phyloP scores from a whole-genome alignment of 2,329 filamentous ascomycete species.

The Aureobasidium sp. region DNA sequence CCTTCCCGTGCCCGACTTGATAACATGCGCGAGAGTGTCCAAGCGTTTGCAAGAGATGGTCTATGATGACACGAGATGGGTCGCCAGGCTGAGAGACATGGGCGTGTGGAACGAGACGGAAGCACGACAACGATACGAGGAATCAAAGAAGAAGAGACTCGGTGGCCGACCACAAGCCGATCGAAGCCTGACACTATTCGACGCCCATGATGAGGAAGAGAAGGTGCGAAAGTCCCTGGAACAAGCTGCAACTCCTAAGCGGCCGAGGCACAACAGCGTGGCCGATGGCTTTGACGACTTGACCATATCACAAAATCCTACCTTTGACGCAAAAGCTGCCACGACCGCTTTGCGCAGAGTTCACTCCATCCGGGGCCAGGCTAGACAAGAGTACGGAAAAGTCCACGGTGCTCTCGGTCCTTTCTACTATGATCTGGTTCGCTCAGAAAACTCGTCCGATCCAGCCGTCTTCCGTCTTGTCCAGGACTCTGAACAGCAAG shows the following conservation, averaged over 20 bases:
- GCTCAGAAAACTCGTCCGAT: conserved; percentile 64
- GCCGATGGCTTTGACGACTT: conserved; percentile 76
- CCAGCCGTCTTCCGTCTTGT: conserved; percentile 81
- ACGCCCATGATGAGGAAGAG: conserved; percentile 60
- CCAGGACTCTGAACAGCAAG: conserved; percentile 80
- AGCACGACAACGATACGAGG: conserved; percentile 71
- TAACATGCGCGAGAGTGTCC: conserved; percentile 76
- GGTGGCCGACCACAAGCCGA: conserved; percentile 31
- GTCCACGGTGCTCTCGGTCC: conserved; percentile 82
- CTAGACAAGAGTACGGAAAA: conserved; percentile 82
- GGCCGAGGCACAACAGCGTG: conserved; percentile 27
- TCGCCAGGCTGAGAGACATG: conserved; percentile 75
- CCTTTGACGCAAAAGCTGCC: conserved; percentile 37
- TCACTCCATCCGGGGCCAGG: conserved; percentile 72
- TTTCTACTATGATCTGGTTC: conserved; percentile 76
- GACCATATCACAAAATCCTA: conserved; percentile 36
- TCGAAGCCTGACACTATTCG: conserved; percentile 57
- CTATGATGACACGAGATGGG: conserved; percentile 95
- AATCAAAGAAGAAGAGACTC: conserved; percentile 51
- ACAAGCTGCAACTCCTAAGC: conserved; percentile 15
- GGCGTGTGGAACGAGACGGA: conserved; percentile 86
- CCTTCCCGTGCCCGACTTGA: conserved; percentile 73
- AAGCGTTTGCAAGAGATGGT: conserved; percentile 93
- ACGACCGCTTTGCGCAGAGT: conserved; percentile 61
- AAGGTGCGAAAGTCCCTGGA: conserved; percentile 38